phyloP scores from a whole-genome alignment of 1,284 basidiomycete genomes.

The Afroboletus lepidellus region DNA sequence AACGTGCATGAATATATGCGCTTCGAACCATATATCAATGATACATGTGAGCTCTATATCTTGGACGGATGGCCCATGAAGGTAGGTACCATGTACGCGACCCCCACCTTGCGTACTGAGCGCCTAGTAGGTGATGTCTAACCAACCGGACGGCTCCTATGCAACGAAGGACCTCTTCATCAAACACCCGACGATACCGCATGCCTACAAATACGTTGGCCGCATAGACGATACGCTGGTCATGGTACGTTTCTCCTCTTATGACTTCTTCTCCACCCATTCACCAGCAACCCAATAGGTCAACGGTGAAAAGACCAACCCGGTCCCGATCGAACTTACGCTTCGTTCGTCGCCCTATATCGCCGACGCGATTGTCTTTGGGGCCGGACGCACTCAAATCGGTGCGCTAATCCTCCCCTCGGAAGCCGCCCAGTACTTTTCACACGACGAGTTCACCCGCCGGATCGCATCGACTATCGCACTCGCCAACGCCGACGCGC shows the following conservation, averaged over 20 bases:
- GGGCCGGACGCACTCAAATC: constrained; percentile 49
- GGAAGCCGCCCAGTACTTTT: constrained; percentile 40
- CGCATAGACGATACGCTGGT: constrained; percentile 60
- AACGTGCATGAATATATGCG: constrained; percentile 40
- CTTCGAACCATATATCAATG: constrained; percentile 44
- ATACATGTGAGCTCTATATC: constrained; percentile 53
- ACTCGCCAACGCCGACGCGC: constrained; percentile 50
- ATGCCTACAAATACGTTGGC: constrained; percentile 55
- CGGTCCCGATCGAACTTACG: constrained; percentile 45
- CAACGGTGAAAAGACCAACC: constrained; percentile 59
- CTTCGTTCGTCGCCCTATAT: constrained; percentile 45
- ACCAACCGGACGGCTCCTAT: constrained; percentile 57
- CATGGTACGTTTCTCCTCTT: constrained; percentile 23
- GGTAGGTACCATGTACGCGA: constrained; percentile 24
- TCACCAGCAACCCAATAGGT: constrained; percentile 14
- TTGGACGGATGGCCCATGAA: constrained; percentile 57
- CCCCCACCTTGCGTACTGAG: not conserved
- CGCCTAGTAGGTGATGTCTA: constrained; percentile 39
- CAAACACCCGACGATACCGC: constrained; percentile 41
- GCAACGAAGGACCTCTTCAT: constrained; percentile 59
- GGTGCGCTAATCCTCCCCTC: constrained; percentile 59
- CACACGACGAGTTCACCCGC: constrained; percentile 39
- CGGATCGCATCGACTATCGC: constrained; percentile 49
- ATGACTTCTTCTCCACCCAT: not conserved
- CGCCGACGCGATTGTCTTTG: constrained; percentile 56